phyloP scores from a whole-genome alignment of 768 basidiomycete species.

The Psilocybe azurescens region DNA sequence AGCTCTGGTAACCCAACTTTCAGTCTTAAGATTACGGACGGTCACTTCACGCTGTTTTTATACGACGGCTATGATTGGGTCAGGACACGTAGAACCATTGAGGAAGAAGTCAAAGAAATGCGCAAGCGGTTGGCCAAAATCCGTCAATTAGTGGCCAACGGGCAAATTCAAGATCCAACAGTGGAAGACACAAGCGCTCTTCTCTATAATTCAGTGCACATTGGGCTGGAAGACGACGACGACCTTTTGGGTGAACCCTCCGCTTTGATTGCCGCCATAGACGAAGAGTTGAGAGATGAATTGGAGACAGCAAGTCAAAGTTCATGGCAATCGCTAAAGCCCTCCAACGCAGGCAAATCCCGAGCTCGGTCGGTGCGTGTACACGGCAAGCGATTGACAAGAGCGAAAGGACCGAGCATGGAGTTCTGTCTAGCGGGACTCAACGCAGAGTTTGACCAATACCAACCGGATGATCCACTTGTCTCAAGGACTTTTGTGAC shows the following conservation, averaged over 20 bases:
- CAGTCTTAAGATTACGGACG: constrained; percentile 62
- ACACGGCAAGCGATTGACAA: constrained; percentile 64
- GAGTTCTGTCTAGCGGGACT: constrained; percentile 79
- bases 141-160: constrained; percentile 87
- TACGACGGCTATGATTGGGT: constrained; percentile 97
- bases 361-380: constrained; percentile 44
- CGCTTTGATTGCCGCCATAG: constrained; percentile 87
- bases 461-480: constrained; percentile 54
- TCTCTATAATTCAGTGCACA: constrained; percentile 93
- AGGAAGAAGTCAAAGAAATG: constrained; percentile 88
- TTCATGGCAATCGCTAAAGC: constrained; percentile 89
- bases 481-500: constrained; percentile 73
- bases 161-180: constrained; percentile 82
- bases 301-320: constrained; percentile 77
- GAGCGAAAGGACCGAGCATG: constrained; percentile 81
- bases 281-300: constrained; percentile 85
- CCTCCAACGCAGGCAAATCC: constrained; percentile 49
- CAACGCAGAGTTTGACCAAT: constrained; percentile 70
- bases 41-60: constrained; percentile 70
- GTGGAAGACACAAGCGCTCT: constrained; percentile 75
- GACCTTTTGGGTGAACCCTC: constrained; percentile 72
- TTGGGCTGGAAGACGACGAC: constrained; percentile 83
- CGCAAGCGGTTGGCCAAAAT: constrained; percentile 87
- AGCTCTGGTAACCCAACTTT: constrained; percentile 54
- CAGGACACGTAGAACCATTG: constrained; percentile 83